Percentiles rank a stretch among this genome's conserved stretches.
Conservation (phyloP, 2,329 filamentous ascomycete genomes). For the Cercospora sojina region DNA sequence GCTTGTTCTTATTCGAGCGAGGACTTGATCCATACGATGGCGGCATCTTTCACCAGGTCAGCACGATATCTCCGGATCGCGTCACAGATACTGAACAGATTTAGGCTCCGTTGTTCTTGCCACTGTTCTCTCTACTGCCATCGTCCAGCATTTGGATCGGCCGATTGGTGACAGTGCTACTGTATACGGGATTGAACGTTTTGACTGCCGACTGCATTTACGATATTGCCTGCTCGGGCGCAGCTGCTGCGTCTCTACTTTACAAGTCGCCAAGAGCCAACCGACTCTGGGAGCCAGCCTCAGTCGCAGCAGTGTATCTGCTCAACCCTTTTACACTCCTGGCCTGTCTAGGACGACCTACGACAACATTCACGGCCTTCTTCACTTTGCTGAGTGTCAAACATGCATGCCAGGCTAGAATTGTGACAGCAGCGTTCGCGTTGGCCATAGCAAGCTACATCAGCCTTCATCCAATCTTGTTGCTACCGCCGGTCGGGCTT, state of each 20-base stretch:
- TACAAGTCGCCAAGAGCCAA: slow-evolving; percentile 77
- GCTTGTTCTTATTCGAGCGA: slow-evolving; percentile 90
- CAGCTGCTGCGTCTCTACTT: slow-evolving; percentile 68
- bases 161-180: slow-evolving; percentile 63
- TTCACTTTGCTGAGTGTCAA: slow-evolving; percentile 82
- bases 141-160: slow-evolving; percentile 56
- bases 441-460: slow-evolving; percentile 86
- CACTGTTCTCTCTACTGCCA: slow-evolving; percentile 86
- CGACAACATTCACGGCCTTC: slow-evolving; percentile 82
- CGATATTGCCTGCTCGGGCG: slow-evolving; percentile 76
- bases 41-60: slow-evolving; percentile 71
- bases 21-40: slow-evolving; percentile 97
- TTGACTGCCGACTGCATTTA: slow-evolving; percentile 77
- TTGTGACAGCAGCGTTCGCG: slow-evolving; percentile 74
- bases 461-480: slow-evolving; percentile 84
- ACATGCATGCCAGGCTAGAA: slow-evolving; percentile 72
- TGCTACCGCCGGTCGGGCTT: slow-evolving; percentile 78
- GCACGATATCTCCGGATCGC: background rate
- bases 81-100: slow-evolving; percentile 10
- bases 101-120: slow-evolving; percentile 83
- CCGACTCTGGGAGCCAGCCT: slow-evolving; percentile 70
- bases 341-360: slow-evolving; percentile 86
- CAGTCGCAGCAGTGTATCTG: slow-evolving; percentile 79
- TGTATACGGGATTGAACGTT: slow-evolving; percentile 80
- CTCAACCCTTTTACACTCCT: slow-evolving; percentile 94